These are phyloP conservation scores for Cyberlindnera mississippiensis DNA, from an alignment of 805 yeast species.

Conservation along the genomic window DNA sequence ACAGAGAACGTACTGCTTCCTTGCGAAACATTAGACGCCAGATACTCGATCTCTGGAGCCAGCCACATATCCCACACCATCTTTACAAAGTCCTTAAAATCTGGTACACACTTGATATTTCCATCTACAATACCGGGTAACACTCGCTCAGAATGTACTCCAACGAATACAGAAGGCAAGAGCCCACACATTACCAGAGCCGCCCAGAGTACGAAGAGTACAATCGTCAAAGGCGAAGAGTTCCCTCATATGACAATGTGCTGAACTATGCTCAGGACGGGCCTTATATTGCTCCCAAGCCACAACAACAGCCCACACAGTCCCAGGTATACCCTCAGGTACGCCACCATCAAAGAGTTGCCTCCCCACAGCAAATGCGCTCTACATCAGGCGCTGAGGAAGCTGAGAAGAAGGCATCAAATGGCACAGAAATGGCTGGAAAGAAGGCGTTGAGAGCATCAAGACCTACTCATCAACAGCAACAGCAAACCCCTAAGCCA, in stretches of 20 bases:
- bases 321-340: background rate
- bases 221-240: background rate
- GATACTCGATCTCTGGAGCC: no score
- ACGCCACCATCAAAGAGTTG: background rate
- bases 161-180: no score
- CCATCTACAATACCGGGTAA: no score
- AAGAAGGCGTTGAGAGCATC: background rate
- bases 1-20: no score
- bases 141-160: no score
- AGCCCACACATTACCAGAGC: no score
- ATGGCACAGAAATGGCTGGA: background rate
- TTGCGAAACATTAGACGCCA: no score
- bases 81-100: no score
- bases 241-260: background rate
- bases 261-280: background rate
- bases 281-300: background rate
- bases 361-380: background rate
- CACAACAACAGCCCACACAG: background rate
- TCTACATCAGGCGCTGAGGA: background rate
- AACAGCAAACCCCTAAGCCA: background rate
- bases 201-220: background rate
- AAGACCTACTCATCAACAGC: background rate
- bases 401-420: no score
- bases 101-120: no score
- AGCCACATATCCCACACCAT: background rate